Percentiles rank a stretch among this genome's conserved stretches.
Conservation (phyloP, 179 eudicot genomes). For the Drosera spatulata region DNA sequence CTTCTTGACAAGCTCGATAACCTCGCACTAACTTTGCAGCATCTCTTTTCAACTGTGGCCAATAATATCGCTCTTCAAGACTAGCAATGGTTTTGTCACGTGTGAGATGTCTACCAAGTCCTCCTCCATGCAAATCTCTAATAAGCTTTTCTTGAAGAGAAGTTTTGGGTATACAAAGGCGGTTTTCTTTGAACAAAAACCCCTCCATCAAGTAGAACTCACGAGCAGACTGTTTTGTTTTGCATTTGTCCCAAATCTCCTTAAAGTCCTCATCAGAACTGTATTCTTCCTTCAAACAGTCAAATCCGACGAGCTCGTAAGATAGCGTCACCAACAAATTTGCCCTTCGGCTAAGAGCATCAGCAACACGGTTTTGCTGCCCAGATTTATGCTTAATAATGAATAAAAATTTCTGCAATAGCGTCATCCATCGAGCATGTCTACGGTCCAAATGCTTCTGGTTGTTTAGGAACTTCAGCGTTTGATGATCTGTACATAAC, state of each 20-base stretch:
- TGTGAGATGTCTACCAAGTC: neutral
- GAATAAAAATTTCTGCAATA: neutral
- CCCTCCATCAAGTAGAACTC: too few species aligned
- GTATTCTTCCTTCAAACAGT: neutral
- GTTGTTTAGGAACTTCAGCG: neutral
- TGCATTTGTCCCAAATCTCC: neutral
- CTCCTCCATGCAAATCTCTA: neutral
- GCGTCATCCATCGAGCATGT: neutral
- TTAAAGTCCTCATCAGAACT: neutral
- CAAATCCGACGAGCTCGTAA: neutral
- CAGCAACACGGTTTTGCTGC: neutral
- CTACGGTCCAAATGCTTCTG: neutral
- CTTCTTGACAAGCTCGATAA: too few species aligned
- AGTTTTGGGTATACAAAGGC: too few species aligned
- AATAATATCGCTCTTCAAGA: neutral
- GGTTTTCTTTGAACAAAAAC: too few species aligned
- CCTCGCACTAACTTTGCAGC: too few species aligned
- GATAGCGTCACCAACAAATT: neutral
- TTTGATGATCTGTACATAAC: neutral
- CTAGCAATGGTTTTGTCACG: neutral
- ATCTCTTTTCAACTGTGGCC: neutral
- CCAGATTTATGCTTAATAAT: conserved; percentile 1
- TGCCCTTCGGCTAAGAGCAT: neutral
- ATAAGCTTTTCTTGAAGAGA: neutral
- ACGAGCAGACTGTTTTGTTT: too few species aligned